Evolutionary conservation across 768 basidiomycete genomes (phyloP).

Genomic region (Lactifluus echinatus): DNA sequence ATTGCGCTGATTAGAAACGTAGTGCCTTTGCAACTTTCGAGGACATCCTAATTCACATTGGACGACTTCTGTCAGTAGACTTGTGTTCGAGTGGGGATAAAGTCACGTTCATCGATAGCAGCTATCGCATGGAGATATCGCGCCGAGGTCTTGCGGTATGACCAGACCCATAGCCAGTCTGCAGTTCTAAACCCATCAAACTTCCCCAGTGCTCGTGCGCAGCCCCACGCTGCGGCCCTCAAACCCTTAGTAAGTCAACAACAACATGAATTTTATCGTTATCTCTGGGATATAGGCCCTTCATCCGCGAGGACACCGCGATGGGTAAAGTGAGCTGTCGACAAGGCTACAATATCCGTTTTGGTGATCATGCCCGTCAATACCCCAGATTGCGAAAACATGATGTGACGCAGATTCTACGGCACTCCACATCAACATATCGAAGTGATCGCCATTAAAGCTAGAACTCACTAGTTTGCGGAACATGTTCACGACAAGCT

Average conservation of each 20-base stretch:
- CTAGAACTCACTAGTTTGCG: conserved; percentile 48
- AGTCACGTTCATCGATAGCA: no score
- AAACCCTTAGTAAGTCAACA: not conserved
- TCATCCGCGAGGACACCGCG: conserved; percentile 27
- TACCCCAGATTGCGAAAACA: conserved; percentile 53
- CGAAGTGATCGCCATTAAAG: conserved; percentile 6
- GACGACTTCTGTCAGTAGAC: not conserved
- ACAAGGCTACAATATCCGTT: conserved; percentile 50
- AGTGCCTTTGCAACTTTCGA: no score
- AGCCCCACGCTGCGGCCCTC: not conserved
- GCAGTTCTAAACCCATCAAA: no score
- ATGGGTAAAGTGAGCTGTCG: conserved; percentile 52
- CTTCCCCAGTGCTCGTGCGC: no score
- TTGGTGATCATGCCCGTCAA: conserved; percentile 63
- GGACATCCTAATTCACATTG: no score
- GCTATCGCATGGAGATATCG: not conserved
- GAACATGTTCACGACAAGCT: conserved; percentile 65
- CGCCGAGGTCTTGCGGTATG: no score
- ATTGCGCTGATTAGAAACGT: no score
- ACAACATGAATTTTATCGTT: not conserved
- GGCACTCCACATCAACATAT: not conserved
- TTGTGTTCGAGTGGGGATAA: no score
- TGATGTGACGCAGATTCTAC: conserved; percentile 59
- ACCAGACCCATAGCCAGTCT: no score
- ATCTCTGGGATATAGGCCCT: not conserved